Percentiles rank a stretch among this genome's conserved stretches.
Evolutionary conservation across 2,329 filamentous ascomycete species (phyloP).

Genomic region (Fusarium pilosicola): DNA sequence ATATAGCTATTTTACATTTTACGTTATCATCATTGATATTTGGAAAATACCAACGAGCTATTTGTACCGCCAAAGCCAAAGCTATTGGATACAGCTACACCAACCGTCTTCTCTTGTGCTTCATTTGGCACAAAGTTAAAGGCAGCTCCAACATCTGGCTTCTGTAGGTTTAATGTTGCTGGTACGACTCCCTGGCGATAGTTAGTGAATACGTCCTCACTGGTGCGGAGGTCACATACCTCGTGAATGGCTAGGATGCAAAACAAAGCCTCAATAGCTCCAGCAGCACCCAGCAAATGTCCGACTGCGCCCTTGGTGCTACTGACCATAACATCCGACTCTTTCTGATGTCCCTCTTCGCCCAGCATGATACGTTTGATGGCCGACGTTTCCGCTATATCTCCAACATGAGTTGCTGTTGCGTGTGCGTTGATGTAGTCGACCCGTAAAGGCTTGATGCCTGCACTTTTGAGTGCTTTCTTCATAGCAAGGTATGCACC

Average conservation of each 20-base stretch:
- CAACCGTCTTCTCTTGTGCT: constrained; percentile 75
- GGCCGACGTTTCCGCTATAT: constrained; percentile 86
- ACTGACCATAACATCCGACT: constrained; percentile 80
- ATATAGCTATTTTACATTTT: constrained; percentile 1
- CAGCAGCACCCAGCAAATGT: constrained; percentile 90
- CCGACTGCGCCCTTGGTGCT: constrained; percentile 95
- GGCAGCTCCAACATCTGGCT: constrained; percentile 71
- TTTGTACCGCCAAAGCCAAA: constrained; percentile 99
- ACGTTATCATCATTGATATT: constrained; percentile 13
- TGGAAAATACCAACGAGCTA: constrained; percentile 82
- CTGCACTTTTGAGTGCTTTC: constrained; percentile 78
- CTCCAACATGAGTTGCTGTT: constrained; percentile 86
- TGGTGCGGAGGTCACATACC: constrained; percentile 62
- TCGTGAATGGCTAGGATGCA: constrained; percentile 81
- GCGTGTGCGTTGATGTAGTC: constrained; percentile 98
- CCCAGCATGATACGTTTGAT: constrained; percentile 82
- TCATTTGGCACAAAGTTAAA: constrained; percentile 86
- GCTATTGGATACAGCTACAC: constrained; percentile 88
- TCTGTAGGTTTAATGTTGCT: constrained; percentile 84
- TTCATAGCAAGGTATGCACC: constrained; percentile 89
- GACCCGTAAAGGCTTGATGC: constrained; percentile 73
- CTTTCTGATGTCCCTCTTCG: constrained; percentile 69
- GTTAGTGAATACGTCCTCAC: constrained; percentile 10
- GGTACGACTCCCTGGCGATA: constrained; percentile 77
- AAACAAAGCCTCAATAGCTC: constrained; percentile 90